phyloP scores from a whole-genome alignment of 495 filamentous ascomycete genomes.

The Tricharina praecox region DNA sequence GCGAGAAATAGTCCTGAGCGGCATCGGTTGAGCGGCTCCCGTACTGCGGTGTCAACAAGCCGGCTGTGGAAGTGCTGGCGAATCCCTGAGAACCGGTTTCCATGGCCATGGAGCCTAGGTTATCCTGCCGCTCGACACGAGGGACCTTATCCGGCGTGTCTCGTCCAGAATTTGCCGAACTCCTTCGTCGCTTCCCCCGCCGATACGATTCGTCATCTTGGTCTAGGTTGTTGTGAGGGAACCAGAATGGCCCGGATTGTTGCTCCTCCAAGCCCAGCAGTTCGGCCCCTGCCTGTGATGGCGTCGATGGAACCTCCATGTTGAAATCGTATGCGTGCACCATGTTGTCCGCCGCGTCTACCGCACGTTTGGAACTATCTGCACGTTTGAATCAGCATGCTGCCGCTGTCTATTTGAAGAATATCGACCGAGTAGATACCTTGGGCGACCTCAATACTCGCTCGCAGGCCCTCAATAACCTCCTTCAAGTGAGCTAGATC shows the following conservation, averaged over 20 bases:
- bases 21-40: background rate
- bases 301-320: constrained; percentile 58
- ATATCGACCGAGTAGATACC: constrained; percentile 28
- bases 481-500: constrained; percentile 19
- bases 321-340: constrained; percentile 78
- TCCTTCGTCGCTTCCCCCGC: constrained; percentile 4
- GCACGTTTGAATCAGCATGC: constrained; percentile 3
- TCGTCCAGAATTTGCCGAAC: background rate
- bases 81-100: background rate
- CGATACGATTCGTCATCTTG: background rate
- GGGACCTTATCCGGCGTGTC: constrained; percentile 4
- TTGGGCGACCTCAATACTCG: constrained; percentile 64
- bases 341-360: constrained; percentile 71
- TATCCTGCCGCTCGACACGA: constrained; percentile 1
- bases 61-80: no score
- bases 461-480: constrained; percentile 47
- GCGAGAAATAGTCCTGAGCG: background rate
- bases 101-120: background rate
- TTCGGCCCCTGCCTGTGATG: constrained; percentile 4
- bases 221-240: background rate
- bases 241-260: background rate
- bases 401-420: constrained; percentile 2
- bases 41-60: background rate
- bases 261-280: background rate
- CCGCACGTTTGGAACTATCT: constrained; percentile 62